Base-by-base conservation (phyloP, 2,329 filamentous ascomycete species). In the Ascocoryne sarcoides region DNA sequence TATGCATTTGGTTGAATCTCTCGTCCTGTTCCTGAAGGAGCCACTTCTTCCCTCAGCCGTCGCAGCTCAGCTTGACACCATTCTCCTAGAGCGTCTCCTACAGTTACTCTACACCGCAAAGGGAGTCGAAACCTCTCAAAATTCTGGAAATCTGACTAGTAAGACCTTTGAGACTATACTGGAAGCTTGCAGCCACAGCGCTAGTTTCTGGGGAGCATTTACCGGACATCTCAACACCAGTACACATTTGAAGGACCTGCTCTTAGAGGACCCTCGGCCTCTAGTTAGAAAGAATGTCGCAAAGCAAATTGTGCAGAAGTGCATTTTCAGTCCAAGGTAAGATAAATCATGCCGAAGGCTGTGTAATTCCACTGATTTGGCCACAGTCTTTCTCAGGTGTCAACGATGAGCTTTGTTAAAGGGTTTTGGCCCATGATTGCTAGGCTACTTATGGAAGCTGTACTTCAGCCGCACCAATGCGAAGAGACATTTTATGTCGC, bases 1-100 rank as follows among this genome's bases (percentile, higher is more conserved):
- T 9, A 63, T 67, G 30, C 66, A 68, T 41, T 62, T 82, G n/a
- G 62, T 82, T 16, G 70, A 77, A 39, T 72, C 68, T 45, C 65
- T 82, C 35, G 59, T 73, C 12, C 57, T 67, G 31, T 68, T 79
- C 26, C 61, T 83, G 15, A 66, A 67, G 36, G 61, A 69, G 44
- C 57, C 64, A 4, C 34, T 54, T 12, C 44, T 55, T 16, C 54
- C 70, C 31, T 52, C 61, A 18, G 53, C 55, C 16, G 56, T 53
- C 8, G 44, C 43, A 4, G 35, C 59, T 10, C 46, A 65, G 26
- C 53, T 68, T 1, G 49, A 57, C 10, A 45, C 50, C n/a, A 48
- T 37, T 12, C 54, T 65, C 31, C 49, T 63, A 4, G 36, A 53
- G 15, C 56, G 60, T 14, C 52, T 62, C 10, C 41, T 60, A 10